Evolutionary conservation across 2,329 filamentous ascomycete genomes (phyloP).

Genomic region (Xylariaceae sp.): DNA sequence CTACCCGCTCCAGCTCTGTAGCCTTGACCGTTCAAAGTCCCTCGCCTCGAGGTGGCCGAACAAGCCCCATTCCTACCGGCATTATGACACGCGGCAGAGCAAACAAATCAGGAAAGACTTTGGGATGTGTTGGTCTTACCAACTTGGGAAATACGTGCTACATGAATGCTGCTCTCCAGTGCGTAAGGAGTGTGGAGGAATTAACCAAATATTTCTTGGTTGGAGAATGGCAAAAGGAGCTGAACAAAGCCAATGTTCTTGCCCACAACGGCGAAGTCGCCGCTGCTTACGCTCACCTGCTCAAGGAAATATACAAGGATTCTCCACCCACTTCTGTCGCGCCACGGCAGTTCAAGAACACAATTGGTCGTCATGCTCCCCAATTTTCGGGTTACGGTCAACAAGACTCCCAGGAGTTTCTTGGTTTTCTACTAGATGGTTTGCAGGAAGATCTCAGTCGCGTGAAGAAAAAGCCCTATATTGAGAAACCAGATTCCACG

Average conservation of each 20-base stretch:
- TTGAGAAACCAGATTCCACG: constrained; percentile 94
- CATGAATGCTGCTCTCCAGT: constrained; percentile 97
- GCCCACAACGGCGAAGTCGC: constrained; percentile 83
- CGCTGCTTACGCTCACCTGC: constrained; percentile 69
- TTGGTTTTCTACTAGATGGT: constrained; percentile 90
- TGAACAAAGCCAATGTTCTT: constrained; percentile 80
- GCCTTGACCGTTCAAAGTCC: constrained; percentile 33
- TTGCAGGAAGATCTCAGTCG: constrained; percentile 93
- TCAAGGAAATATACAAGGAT: constrained; percentile 73
- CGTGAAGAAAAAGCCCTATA: constrained; percentile 92
- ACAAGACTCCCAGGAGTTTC: constrained; percentile 95
- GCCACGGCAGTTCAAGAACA: constrained; percentile 75
- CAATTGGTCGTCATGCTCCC: constrained; percentile 73
- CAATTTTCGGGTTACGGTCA: constrained; percentile 93
- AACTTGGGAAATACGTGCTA: constrained; percentile 98
- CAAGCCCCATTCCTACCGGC: constrained; percentile 57
- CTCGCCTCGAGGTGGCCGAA: constrained; percentile 57
- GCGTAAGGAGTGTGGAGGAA: constrained; percentile 88
- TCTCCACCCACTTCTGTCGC: constrained; percentile 61
- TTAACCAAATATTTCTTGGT: constrained; percentile 85
- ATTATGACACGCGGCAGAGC: constrained; percentile 65
- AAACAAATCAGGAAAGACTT: constrained; percentile 61
- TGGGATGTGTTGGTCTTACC: constrained; percentile 74
- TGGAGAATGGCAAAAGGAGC: constrained; percentile 67
- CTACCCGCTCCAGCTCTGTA: constrained; percentile 32